Evolutionary conservation across 495 filamentous ascomycete genomes (phyloP), one percentile per base, ranked within the genome.

Genomic region (Hyphodiscus hymeniophilus): DNA sequence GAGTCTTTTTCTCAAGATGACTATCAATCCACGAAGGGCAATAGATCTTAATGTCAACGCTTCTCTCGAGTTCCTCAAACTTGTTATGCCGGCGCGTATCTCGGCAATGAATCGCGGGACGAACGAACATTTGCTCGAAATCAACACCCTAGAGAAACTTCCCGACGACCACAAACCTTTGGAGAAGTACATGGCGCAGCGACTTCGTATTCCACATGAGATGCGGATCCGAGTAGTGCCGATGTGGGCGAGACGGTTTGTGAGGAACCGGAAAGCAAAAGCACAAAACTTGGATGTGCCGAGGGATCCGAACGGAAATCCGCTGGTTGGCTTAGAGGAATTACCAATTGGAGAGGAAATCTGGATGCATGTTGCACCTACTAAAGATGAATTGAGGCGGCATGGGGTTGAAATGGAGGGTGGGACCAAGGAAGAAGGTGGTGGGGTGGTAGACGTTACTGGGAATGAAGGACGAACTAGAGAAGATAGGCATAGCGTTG

Each of bases 41-140:
- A 66, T 80, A 23, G 70, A 77, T 56, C 62, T 81, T 12, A 80
- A 76, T 28, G 68, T 79, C 50, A 72, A 68, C 41, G 70, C 72
- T 40, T 69, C 64, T 41, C 61, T 79, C 45, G 74, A 76, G 45
- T 77, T 77, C 38, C 60, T 75, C 24, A 65, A 56, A 42, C 57
- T 63, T 21, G 69, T 72, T 18, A 62, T 74, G 45, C 66, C 62
- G 45, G 48, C 39, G 50, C 52, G 57, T 46, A 65, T 34, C 65
- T 62, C 40, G 51, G 55, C 35, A 46, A 67, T 49, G 60, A 48
- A 61, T 39, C 48, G 55, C n/a, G 66, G 68, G 50, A 56, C 60
- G 6, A 65, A 70, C 36, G 68, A 77, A 51, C 51, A 58, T 31
- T 60, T 74, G 12, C 56, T 76, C 18, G 44, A 60, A 49, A 52